Evolutionary conservation across 2,329 filamentous ascomycete species (phyloP), one percentile per base, ranked within the genome.

Genomic region (Elsinoe perseae): DNA sequence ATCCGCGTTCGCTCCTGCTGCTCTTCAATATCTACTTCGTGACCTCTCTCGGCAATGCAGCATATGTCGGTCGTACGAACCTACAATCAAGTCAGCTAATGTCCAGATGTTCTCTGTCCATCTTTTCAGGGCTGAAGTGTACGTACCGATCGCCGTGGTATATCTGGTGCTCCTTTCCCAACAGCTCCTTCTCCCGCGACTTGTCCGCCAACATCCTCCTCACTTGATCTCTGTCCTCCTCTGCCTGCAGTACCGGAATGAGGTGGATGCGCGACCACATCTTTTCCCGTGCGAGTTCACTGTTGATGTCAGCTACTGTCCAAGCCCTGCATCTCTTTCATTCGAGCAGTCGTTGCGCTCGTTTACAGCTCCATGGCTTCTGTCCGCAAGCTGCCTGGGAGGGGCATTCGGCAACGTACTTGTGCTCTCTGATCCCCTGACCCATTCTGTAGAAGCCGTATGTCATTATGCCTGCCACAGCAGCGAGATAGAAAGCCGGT

Each of bases 181-280:
- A 69, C 62, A 98, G 76, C 74, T 90, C 86, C 81, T 91, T 89
- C 81, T 97, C 93, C 63, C 93, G 82, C 63, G 84, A 85, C 80
- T 89, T 84, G 73, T 95, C 89, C 58, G 93, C 93, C 63, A 86
- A 81, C 73, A 92, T 82, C 68, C 92, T 80, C 63, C 93, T 82
- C 61, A 95, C 91, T 71, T 92, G 86, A 75, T 98, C 93, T 60
- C 93, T 86, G 77, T 98, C 93, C 73, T 95, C 90, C 71, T 98
- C 93, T 57, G 93, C 93, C 72, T 97, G 92, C 61, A 98, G 83
- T 61, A 95, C 77, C 58, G 93, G 93, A 68, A 92, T 93, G 62
- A 98, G 80, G 75, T 97, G 84, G 74, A 98, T 95, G 69, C 93
- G 86, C 60, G 89, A 83, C 93, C 93, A 98, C 83, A 95, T 93